Percentiles rank a stretch among this genome's conserved stretches.
Evolutionary conservation across 2,329 filamentous ascomycete genomes (phyloP).

Genomic region (Arthrocladium fulminans): DNA sequence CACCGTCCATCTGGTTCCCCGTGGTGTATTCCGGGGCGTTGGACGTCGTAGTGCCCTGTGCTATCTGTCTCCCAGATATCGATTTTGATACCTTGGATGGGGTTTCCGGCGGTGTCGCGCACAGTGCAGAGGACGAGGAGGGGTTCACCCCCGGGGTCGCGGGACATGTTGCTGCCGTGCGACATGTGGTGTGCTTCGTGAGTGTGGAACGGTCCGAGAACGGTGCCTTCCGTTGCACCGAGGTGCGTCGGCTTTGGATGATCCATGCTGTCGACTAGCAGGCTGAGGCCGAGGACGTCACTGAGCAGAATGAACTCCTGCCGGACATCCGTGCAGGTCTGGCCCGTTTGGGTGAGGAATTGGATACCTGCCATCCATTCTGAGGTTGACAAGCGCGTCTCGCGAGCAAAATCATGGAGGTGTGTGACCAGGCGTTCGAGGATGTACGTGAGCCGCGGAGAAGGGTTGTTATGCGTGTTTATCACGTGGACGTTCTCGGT

Average conservation of each 20-base stretch:
- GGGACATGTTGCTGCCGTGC: constrained; percentile 55
- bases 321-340: constrained; percentile 65
- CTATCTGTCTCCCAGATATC: constrained; percentile 82
- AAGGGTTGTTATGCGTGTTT: constrained; percentile 56
- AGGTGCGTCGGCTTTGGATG: constrained; percentile 61
- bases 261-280: constrained; percentile 74
- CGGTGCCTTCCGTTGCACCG: constrained; percentile 62
- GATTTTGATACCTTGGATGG: constrained; percentile 58
- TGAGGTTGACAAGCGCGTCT: constrained; percentile 63
- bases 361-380: constrained; percentile 70
- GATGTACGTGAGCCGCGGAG: constrained; percentile 61
- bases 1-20: constrained; percentile 62
- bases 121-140: constrained; percentile 67
- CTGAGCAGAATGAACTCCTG: constrained; percentile 75
- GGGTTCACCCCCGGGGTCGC: constrained; percentile 59
- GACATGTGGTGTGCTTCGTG: constrained; percentile 55
- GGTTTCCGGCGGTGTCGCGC: constrained; percentile 53
- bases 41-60: constrained; percentile 73
- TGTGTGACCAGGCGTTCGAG: constrained; percentile 66
- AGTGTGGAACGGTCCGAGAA: constrained; percentile 75
- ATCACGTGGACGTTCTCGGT: constrained; percentile 46
- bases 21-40: constrained; percentile 50
- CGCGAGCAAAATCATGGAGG: constrained; percentile 72
- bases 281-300: constrained; percentile 68
- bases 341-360: constrained; percentile 63